phyloP scores from a whole-genome alignment of 306 rosid species.

The Fragaria nilgerrensis region DNA sequence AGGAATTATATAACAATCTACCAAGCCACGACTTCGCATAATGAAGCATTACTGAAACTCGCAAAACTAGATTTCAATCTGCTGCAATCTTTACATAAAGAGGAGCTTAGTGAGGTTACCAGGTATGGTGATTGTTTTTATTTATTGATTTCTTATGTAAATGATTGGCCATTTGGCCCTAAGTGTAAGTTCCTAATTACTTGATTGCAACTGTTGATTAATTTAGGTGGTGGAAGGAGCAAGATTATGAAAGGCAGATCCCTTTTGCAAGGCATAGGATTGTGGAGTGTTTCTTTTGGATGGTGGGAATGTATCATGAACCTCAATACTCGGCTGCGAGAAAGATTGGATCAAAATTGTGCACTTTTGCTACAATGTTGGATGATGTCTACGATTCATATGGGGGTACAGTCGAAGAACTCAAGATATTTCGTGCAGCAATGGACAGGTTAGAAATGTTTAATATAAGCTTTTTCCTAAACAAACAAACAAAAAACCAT shows the following conservation, averaged over 20 bases:
- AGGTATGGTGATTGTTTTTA: background rate
- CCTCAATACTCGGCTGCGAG: conserved; percentile 26
- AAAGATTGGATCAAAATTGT: conserved; percentile 14
- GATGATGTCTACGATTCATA: conserved; percentile 40
- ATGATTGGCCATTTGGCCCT: background rate
- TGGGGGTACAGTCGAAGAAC: conserved; percentile 22
- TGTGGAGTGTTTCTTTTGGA: conserved; percentile 41
- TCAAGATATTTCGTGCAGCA: conserved; percentile 3
- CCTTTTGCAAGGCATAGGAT: conserved; percentile 36
- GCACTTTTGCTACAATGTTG: conserved; percentile 15
- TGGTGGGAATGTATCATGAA: conserved; percentile 11
- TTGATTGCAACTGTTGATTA: background rate
- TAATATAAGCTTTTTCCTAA: too few species aligned
- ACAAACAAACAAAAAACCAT: too few species aligned
- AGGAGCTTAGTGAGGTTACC: conserved; percentile 23
- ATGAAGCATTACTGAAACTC: conserved; percentile 19
- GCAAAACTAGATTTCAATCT: conserved; percentile 32
- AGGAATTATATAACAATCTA: conserved; percentile 21
- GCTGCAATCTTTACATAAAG: conserved; percentile 21
- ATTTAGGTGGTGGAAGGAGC: conserved; percentile 45
- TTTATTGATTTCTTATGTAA: background rate
- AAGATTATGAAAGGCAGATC: conserved; percentile 16
- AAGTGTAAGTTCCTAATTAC: background rate
- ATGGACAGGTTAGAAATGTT: conserved; percentile 7
- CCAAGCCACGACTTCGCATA: conserved; percentile 15